Evolutionary conservation across 75 land plant genomes (phyloP).

Genomic region (Selaginella tamariscina): DNA sequence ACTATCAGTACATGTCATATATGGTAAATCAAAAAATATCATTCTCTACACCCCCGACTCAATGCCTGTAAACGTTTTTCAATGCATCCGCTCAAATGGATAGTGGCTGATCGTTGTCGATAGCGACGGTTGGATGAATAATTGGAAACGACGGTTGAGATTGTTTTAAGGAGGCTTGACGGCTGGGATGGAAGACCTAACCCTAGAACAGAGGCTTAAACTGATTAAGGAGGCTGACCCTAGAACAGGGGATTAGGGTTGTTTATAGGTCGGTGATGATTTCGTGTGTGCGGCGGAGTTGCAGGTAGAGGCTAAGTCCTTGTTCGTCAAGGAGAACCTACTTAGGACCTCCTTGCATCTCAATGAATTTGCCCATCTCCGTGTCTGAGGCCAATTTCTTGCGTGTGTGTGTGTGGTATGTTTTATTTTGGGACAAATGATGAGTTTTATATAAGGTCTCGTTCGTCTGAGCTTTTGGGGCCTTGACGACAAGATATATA

Average conservation of each 20-base stretch:
- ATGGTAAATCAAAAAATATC: too few relatives aligned
- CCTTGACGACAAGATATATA: background rate
- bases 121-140: too few relatives aligned
- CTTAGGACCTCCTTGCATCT: background rate
- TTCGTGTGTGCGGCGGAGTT: background rate
- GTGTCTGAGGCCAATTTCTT: background rate
- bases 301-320: background rate
- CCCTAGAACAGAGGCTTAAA: too few relatives aligned
- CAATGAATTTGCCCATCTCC: background rate
- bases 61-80: too few relatives aligned
- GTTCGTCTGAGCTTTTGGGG: background rate
- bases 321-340: background rate
- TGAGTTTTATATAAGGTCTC: background rate
- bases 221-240: too few relatives aligned
- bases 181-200: too few relatives aligned
- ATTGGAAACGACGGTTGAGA: too few relatives aligned
- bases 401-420: background rate
- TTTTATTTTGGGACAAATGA: background rate
- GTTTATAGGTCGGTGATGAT: background rate
- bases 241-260: constrained; percentile 3
- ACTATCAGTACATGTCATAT: too few relatives aligned
- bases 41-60: too few relatives aligned
- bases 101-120: too few relatives aligned
- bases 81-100: too few relatives aligned
- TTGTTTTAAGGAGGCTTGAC: too few relatives aligned